phyloP scores from a whole-genome alignment of 768 basidiomycete genomes.

The Albatrellus ellisii region DNA sequence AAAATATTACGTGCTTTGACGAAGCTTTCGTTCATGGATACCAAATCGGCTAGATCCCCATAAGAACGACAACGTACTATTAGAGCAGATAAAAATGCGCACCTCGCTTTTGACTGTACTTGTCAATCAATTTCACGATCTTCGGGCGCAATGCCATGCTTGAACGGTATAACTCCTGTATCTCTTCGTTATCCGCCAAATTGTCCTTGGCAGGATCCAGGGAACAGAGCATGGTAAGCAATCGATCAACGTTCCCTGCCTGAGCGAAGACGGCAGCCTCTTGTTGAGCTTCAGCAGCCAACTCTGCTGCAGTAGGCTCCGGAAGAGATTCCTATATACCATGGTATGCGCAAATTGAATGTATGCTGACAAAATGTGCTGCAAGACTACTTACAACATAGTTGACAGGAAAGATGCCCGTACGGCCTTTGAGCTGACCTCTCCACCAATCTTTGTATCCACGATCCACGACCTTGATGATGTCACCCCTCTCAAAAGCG shows the following conservation, averaged over 20 bases:
- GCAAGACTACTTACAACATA: conserved; percentile 58
- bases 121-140: conserved; percentile 94
- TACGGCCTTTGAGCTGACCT: conserved; percentile 79
- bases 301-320: conserved; percentile 64
- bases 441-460: conserved; percentile 97
- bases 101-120: conserved; percentile 90
- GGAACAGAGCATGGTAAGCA: conserved; percentile 20
- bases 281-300: conserved; percentile 72
- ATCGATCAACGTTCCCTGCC: conserved; percentile 70
- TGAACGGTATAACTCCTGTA: conserved; percentile 78
- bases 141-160: conserved; percentile 86
- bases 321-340: conserved; percentile 61
- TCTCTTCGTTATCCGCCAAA: conserved; percentile 14
- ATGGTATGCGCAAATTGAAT: not conserved
- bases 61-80: not conserved
- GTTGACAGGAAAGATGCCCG: conserved; percentile 95
- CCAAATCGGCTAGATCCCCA: conserved; percentile 60
- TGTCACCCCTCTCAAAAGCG: conserved; percentile 81
- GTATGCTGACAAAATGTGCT: too few species aligned
- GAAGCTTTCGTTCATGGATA: conserved; percentile 92
- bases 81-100: conserved; percentile 5
- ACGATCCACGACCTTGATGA: conserved; percentile 90
- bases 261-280: conserved; percentile 85
- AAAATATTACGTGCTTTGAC: conserved; percentile 81
- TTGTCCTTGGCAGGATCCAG: conserved; percentile 7